These are phyloP conservation scores for Suillus americanus DNA, from an alignment of 768 basidiomycete species.

Conservation along the genomic window DNA sequence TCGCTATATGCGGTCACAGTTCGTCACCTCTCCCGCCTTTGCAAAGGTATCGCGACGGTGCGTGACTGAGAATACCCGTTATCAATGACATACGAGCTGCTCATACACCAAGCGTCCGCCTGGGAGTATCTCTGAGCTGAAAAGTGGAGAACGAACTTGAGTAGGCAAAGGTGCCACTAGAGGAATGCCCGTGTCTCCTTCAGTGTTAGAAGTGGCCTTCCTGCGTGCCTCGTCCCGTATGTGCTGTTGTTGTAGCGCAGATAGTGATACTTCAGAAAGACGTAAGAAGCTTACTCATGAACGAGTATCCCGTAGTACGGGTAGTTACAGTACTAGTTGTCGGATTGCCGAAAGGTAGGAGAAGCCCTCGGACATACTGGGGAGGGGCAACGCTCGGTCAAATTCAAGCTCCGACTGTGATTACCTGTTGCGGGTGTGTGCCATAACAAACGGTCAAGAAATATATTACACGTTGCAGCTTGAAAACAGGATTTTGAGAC, in stretches of 20 bases:
- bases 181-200: constrained; percentile 18
- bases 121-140: constrained; percentile 49
- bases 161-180: constrained; percentile 14
- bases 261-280: no score
- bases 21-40: constrained; percentile 43
- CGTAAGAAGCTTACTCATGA: no score
- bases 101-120: constrained; percentile 37
- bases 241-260: constrained; percentile 38
- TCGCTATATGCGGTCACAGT: constrained; percentile 40
- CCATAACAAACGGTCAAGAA: no score
- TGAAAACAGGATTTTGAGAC: no score
- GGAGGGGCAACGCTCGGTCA: no score
- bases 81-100: constrained; percentile 48
- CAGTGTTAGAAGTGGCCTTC: constrained; percentile 30
- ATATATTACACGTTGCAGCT: no score
- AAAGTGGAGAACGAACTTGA: constrained; percentile 31
- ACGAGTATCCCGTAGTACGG: no score
- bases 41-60: constrained; percentile 33
- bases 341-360: no score
- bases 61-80: constrained; percentile 43
- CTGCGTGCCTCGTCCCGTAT: constrained; percentile 35
- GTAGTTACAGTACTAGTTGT: no score
- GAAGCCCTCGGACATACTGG: no score
- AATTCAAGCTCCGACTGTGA: no score
- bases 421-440: no score